A percentile compares a stretch with the other conserved stretches of the same genome.
Evolutionary conservation across 371 early-diverging fungal species (phyloP).

Genomic region (Actinomortierella wolfii): DNA sequence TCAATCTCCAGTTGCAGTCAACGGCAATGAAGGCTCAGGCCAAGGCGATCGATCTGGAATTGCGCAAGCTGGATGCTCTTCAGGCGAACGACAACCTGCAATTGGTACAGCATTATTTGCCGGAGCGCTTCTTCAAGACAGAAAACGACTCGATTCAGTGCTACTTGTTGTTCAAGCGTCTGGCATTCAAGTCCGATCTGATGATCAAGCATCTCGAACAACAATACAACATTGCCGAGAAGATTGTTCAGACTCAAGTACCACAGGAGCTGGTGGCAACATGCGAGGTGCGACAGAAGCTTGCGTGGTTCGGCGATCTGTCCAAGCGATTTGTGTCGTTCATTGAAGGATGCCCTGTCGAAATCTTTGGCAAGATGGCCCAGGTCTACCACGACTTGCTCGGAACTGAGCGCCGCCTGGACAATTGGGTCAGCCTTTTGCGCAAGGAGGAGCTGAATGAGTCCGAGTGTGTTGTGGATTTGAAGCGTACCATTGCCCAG

Average conservation of each 20-base stretch:
- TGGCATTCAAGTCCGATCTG: constrained; percentile 81
- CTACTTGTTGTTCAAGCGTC: constrained; percentile 75
- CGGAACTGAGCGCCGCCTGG: constrained; percentile 71
- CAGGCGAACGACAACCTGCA: constrained; percentile 82
- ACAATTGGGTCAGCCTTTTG: constrained; percentile 71
- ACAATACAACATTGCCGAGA: constrained; percentile 61
- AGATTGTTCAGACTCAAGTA: constrained; percentile 54
- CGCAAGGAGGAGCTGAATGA: constrained; percentile 77
- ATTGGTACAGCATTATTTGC: constrained; percentile 80
- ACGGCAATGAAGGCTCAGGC: constrained; percentile 86
- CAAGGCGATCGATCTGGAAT: constrained; percentile 87
- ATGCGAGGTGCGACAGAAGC: constrained; percentile 70
- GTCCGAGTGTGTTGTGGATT: constrained; percentile 58
- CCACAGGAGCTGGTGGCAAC: constrained; percentile 56
- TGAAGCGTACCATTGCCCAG: constrained; percentile 69
- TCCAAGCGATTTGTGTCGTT: constrained; percentile 70
- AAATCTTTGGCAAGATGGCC: constrained; percentile 71
- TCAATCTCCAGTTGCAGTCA: constrained; percentile 80
- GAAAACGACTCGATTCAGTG: constrained; percentile 82
- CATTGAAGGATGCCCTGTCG: constrained; percentile 69
- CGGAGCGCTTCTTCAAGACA: constrained; percentile 79
- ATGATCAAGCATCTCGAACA: constrained; percentile 80
- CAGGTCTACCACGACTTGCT: constrained; percentile 72
- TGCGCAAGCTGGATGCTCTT: constrained; percentile 81
- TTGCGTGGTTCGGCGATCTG: constrained; percentile 72